Percentiles rank a stretch among this genome's conserved stretches.
Conservation (phyloP, 2,329 filamentous ascomycete species). For the Stemphylium lycopersici region DNA sequence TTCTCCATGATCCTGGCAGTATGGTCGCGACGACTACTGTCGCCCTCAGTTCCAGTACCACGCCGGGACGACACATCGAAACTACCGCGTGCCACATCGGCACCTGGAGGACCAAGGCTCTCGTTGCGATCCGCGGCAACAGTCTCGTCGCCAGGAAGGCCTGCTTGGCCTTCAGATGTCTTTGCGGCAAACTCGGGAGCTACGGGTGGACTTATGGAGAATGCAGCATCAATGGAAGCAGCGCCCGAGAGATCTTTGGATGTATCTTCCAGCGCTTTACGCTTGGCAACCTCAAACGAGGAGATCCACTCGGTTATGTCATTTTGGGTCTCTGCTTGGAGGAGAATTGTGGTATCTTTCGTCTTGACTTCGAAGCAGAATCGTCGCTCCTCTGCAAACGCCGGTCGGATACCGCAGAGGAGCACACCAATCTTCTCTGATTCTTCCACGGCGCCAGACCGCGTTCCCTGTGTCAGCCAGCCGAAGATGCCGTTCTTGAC, state of each 20-base stretch:
- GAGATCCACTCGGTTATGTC: conserved; percentile 96
- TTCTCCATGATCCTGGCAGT: conserved; percentile 90
- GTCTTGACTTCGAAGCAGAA: conserved; percentile 99
- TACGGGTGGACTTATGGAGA: conserved; percentile 87
- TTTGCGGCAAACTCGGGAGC: conserved; percentile 91
- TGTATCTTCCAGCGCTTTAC: conserved; percentile 81
- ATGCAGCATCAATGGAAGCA: conserved; percentile 72
- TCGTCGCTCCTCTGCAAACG: conserved; percentile 87
- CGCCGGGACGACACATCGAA: conserved; percentile 68
- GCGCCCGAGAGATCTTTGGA: conserved; percentile 57
- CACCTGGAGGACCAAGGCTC: conserved; percentile 69
- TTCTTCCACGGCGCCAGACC: conserved; percentile 85
- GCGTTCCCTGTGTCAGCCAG: conserved; percentile 82
- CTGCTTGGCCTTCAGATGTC: conserved; percentile 68
- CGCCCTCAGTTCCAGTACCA: conserved; percentile 66
- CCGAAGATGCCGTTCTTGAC: conserved; percentile 95
- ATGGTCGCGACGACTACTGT: conserved; percentile 77
- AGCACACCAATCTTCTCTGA: conserved; percentile 95
- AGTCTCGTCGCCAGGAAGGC: conserved; percentile 61
- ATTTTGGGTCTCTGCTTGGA: conserved; percentile 90
- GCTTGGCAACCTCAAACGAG: conserved; percentile 92
- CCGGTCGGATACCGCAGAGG: conserved; percentile 89
- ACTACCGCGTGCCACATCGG: conserved; percentile 68
- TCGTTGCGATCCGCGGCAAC: conserved; percentile 63
- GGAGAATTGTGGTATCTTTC: conserved; percentile 84